phyloP scores from a whole-genome alignment of 106 monocot species.

The Phalaenopsis aphrodite region DNA sequence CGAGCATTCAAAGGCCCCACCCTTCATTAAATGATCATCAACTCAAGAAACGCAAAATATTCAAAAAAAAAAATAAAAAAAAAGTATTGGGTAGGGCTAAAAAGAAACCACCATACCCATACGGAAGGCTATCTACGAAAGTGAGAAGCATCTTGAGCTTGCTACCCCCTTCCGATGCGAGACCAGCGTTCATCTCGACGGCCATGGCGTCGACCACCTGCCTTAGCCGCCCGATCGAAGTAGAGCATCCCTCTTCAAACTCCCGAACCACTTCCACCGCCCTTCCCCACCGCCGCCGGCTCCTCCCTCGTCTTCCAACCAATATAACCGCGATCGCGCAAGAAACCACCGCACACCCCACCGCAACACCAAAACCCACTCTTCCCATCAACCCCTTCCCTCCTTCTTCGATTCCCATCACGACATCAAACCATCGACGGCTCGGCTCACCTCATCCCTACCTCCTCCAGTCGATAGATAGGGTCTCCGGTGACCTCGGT shows the following conservation, averaged over 20 bases:
- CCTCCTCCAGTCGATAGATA: not conserved
- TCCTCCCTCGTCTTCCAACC: slow-evolving; percentile 31
- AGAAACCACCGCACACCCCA: slow-evolving; percentile 54
- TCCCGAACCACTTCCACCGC: slow-evolving; percentile 42
- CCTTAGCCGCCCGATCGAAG: slow-evolving; percentile 32
- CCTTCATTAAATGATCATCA: not conserved
- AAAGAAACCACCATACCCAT: slow-evolving; percentile 32
- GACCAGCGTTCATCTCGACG: slow-evolving; percentile 83
- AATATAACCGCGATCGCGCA: slow-evolving; percentile 50
- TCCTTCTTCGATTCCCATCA: slow-evolving; percentile 17
- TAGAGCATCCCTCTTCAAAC: slow-evolving; percentile 54
- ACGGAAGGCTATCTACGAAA: slow-evolving; percentile 50
- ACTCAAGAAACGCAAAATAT: not conserved
- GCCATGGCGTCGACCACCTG: slow-evolving; percentile 82
- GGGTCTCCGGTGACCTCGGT: not conserved
- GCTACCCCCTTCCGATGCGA: slow-evolving; percentile 76
- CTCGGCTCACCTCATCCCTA: not conserved
- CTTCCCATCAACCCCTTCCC: slow-evolving; percentile 29
- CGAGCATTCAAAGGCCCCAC: slow-evolving; percentile 1
- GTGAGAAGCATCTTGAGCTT: slow-evolving; percentile 80
- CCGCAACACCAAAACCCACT: slow-evolving; percentile 47
- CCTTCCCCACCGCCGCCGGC: slow-evolving; percentile 36
- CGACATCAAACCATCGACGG: not conserved
- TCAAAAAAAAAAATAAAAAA: not conserved
- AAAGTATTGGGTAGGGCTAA: not conserved